A percentile compares a stretch with the other conserved stretches of the same genome.
Conservation (phyloP, 139 green algal genomes). For the Tetradesmus obliquus region DNA sequence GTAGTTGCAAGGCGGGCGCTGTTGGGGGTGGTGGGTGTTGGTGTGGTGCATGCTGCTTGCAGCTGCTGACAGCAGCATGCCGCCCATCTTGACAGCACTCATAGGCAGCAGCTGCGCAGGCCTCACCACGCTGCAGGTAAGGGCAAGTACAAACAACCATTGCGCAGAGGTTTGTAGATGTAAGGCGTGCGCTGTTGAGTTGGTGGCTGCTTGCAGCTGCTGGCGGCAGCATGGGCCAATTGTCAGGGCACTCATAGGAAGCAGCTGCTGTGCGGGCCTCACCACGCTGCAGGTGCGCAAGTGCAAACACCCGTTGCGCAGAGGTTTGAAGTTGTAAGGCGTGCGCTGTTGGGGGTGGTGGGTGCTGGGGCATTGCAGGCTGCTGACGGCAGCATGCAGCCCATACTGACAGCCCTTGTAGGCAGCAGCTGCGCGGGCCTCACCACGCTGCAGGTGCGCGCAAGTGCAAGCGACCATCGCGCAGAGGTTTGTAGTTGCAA, state of each 20-base stretch:
- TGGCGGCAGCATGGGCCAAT: slow-evolving; percentile 57
- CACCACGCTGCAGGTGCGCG: slow-evolving; percentile 44
- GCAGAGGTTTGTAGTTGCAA: background rate
- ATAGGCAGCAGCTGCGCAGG: slow-evolving; percentile 53
- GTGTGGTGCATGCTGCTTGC: background rate
- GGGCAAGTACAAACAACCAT: background rate
- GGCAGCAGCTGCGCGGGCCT: slow-evolving; percentile 40
- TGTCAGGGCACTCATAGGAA: slow-evolving; percentile 59
- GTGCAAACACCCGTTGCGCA: too few relatives aligned
- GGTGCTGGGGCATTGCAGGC: background rate
- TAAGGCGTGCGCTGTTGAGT: background rate
- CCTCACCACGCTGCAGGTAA: background rate
- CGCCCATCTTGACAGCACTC: slow-evolving; percentile 65
- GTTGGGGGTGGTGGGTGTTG: background rate
- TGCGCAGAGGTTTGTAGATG: background rate
- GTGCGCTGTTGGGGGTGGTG: background rate
- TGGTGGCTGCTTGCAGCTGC: background rate
- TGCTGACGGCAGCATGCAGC: slow-evolving; percentile 54
- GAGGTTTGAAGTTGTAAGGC: background rate
- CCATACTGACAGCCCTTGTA: slow-evolving; percentile 70
- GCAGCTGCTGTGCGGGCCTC: slow-evolving; percentile 44
- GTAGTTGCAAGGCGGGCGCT: background rate
- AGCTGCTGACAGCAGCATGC: too few relatives aligned
- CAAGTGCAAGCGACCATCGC: too few relatives aligned
- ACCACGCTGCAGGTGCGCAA: background rate